Evolutionary conservation across 352 stramenopile species (phyloP), one percentile per base, ranked within the genome.

Genomic region (Pythium plurisporium): DNA sequence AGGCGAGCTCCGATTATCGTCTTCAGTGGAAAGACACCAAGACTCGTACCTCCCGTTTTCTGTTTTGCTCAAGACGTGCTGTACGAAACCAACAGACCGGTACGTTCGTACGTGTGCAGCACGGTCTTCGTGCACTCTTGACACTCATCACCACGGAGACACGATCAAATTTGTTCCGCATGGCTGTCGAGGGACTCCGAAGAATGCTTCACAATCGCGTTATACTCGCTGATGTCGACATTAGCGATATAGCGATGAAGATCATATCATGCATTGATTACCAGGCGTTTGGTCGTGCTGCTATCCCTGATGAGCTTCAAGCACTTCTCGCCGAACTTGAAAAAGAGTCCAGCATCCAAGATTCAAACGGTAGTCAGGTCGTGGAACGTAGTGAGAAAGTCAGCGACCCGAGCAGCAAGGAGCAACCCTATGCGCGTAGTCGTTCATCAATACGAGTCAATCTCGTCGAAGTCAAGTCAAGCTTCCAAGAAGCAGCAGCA

Each of bases 211-310:
- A 85, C 68, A 95, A 95, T 54, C 82, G 85, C 31, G 56, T 79
- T 8, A 76, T 95, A 33, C 69, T 95, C 15, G 64, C 75, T 48
- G 82, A 95, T 61, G 77, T 93, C n/a, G 82, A 95, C 62, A 68
- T 95, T n/a, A 91, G 73, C 43, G 85, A 95, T 52, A 70, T 87
- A 22, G 74, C 71, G 29, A 67, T 84, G 14, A 95, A 95, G 57
- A 60, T 95, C 19, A 73, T 92, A 25, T 85, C 82, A 6, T 91
- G 80, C 56, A 83, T 95, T 44, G 78, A 92, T 50, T 95, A 88
- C 42, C 72, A 79, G 1, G 85, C 85, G 19, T 93, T 95, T 68
- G 85, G 85, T 3, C 76, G 85, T 15, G 75, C 82, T 45, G 85
- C 85, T 6, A 76, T 93, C 66, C 55, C 71, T 0, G 77, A 93